Evolutionary conservation across 139 green algal genomes (phyloP).

Genomic region (Ettlia oleoabundans): DNA sequence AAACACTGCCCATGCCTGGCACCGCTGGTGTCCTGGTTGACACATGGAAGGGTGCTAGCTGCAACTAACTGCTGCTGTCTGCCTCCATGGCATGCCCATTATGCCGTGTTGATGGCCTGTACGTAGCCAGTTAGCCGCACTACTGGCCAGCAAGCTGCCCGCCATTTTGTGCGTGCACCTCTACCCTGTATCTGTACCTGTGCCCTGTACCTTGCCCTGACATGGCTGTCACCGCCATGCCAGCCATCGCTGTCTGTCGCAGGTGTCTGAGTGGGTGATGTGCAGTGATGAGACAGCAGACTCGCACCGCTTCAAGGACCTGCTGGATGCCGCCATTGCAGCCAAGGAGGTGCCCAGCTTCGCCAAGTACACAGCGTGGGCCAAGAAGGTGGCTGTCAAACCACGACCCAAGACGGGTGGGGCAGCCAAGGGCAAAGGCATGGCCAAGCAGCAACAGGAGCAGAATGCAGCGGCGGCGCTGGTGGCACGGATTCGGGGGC

Average conservation of each 20-base stretch:
- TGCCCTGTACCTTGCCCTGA: too few relatives aligned
- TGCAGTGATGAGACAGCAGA: constrained; percentile 78
- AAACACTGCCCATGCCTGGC: too few relatives aligned
- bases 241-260: neutral
- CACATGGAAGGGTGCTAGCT: too few relatives aligned
- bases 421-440: neutral
- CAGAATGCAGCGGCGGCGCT: constrained; percentile 26
- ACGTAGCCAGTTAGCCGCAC: too few relatives aligned
- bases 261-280: constrained; percentile 86
- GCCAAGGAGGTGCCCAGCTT: constrained; percentile 45
- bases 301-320: constrained; percentile 83
- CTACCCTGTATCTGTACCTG: neutral
- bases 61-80: too few relatives aligned
- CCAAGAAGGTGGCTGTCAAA: constrained; percentile 42
- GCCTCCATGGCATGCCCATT: too few relatives aligned
- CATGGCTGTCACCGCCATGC: neutral
- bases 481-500: constrained; percentile 38
- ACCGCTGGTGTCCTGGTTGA: too few relatives aligned
- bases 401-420: constrained; percentile 35
- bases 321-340: constrained; percentile 72
- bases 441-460: neutral
- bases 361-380: constrained; percentile 61
- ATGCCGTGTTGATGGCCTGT: too few relatives aligned
- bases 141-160: too few relatives aligned
- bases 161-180: too few relatives aligned